A percentile compares a stretch with the other conserved stretches of the same genome.
Conservation (phyloP, 139 green algal genomes). For the Tetratostichococcus sp. region DNA sequence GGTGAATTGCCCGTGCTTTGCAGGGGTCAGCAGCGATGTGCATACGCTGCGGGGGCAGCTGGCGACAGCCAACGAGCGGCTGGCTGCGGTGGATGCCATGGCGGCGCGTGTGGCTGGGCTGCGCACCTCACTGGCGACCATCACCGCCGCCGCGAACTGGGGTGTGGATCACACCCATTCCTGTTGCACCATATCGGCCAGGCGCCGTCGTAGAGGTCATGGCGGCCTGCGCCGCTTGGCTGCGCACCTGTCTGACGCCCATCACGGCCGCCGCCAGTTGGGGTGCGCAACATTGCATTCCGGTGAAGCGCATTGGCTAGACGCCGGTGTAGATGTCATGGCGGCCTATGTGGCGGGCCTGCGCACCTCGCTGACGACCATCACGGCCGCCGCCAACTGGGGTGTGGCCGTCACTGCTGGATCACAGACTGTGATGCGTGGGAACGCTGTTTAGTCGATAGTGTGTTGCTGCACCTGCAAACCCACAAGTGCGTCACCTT, state of each 20-base stretch:
- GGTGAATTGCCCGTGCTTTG: not conserved
- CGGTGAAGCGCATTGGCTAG: too few relatives aligned
- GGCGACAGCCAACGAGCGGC: not conserved
- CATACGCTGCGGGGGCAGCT: not conserved
- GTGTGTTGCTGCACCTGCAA: too few relatives aligned
- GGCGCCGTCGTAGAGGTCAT: too few relatives aligned
- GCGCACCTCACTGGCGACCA: not conserved
- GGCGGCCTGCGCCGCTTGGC: too few relatives aligned
- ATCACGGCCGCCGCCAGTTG: too few relatives aligned
- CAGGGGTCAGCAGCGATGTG: not conserved
- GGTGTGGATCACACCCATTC: not conserved
- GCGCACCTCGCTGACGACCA: not conserved
- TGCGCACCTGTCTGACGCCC: too few relatives aligned
- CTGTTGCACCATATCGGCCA: too few relatives aligned
- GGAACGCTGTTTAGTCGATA: too few relatives aligned
- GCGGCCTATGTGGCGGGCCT: not conserved
- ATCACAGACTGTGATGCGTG: not conserved
- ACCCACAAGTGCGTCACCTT: too few relatives aligned
- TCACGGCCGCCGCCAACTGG: not conserved
- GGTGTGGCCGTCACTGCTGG: not conserved
- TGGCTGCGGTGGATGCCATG: not conserved
- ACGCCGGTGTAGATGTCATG: not conserved
- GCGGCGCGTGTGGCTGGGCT: not conserved
- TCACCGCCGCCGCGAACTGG: not conserved
- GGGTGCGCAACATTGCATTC: too few relatives aligned